A percentile compares a stretch with the other conserved stretches of the same genome.
Evolutionary conservation across 805 yeast genomes (phyloP).

Genomic region (Kregervanrija pseudodelftensis): DNA sequence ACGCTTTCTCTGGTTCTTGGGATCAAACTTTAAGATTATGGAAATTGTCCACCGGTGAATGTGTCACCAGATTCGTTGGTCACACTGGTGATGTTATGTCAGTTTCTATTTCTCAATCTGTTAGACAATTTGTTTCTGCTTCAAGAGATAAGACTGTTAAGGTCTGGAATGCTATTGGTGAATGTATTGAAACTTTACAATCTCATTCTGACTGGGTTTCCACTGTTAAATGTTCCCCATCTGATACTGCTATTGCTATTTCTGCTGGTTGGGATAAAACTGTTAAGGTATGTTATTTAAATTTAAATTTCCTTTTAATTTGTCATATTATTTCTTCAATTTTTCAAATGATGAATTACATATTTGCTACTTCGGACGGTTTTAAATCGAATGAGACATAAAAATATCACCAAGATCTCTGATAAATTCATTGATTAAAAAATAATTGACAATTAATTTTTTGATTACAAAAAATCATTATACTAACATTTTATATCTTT

Average conservation of each 20-base stretch:
- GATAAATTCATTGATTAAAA: conserved; percentile 35
- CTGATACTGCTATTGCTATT: conserved; percentile 65
- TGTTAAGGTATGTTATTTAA: conserved; percentile 80
- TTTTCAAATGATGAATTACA: conserved; percentile 61
- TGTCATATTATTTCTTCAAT: conserved; percentile 3
- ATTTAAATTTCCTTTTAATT: conserved; percentile 6
- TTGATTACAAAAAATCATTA: background rate
- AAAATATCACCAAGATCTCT: conserved; percentile 98
- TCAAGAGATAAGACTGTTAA: conserved; percentile 98
- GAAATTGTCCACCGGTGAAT: conserved; percentile 92
- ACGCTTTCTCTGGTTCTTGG: conserved; percentile 99
- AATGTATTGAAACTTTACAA: conserved; percentile 86
- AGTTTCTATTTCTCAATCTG: conserved; percentile 91
- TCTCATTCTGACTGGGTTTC: conserved; percentile 99
- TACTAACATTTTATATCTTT: conserved; percentile 15
- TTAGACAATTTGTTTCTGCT: conserved; percentile 97
- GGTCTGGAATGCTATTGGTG: conserved; percentile 99
- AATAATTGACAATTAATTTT: background rate
- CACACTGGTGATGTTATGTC: conserved; percentile 97
- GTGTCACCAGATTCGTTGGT: conserved; percentile 92
- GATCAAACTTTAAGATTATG: conserved; percentile 98
- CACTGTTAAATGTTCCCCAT: conserved; percentile 94
- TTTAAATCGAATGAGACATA: conserved; percentile 88
- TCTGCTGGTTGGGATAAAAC: conserved; percentile 99
- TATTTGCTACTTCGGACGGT: conserved; percentile 99